Base-by-base conservation (phyloP, 345 rosid species). In the Dovyalis caffra region DNA sequence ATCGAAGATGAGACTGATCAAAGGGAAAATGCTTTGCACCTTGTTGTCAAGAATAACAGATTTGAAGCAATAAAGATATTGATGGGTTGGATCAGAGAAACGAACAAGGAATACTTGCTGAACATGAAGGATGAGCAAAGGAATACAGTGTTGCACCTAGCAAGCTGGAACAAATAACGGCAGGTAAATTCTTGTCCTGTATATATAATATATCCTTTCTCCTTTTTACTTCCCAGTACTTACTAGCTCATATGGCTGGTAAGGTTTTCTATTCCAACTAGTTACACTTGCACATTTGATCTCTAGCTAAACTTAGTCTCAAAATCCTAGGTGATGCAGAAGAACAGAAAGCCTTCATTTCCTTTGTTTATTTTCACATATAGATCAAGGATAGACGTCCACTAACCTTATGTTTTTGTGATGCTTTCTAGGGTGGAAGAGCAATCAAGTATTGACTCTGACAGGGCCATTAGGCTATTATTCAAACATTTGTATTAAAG, bases 91-190 rank as follows among this genome's bases (percentile, higher is more conserved):
- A 11, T 32, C 31, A 70, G 29, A 51, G 32, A 70, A 33, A 51
- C 10, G 28, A 70, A 70, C 29, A 70, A 53, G 47, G 72, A 60
- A 3, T 49, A 28, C 32, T 28, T 56, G 26, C 12, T 75, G 66
- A 75, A 75, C 65, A 7, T 37, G 40, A 57, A 28, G 12, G 78
- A 75, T 57, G 72, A 75, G 21, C 67, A 38, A 32, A 72, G 72
- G 18, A 75, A 75, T 57, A 58, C 78, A 9, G 43, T 66, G 18
- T 64, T 75, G 66, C 78, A 75, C n/a, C 72, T 67, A 9, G 78
- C 72, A 4, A 12, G 35, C 57, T 57, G 71, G 66, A 57, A 57
- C 9, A 75, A 75, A 57, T 72, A 75, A 40, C 57, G 66, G 25
- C 72, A 38, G 64, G 77, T 35, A 66, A 74, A 29, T 29, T 32